These are phyloP conservation scores for Globisporangium mamillatum DNA, from an alignment of 352 stramenopile genomes.

Conservation along the genomic window DNA sequence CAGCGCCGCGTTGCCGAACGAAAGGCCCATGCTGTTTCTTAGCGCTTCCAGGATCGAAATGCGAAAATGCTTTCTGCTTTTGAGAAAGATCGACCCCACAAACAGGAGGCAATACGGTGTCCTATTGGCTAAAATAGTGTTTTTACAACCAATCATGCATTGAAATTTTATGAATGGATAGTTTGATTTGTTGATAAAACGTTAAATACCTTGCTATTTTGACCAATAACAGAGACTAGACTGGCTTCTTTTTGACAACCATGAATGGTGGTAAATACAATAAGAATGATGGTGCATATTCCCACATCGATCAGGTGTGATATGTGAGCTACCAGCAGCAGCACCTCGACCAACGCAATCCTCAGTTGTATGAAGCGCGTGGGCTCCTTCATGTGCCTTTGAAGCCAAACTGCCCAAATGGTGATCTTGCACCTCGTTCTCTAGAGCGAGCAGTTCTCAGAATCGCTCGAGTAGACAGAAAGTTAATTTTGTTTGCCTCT, in stretches of 20 bases:
- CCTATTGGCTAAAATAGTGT: neutral
- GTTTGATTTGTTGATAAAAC: neutral
- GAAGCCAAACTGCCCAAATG: neutral
- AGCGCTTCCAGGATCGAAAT: neutral
- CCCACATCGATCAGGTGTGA: no score
- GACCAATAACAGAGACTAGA: neutral
- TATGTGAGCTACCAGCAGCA: neutral
- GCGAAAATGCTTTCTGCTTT: no score
- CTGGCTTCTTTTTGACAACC: neutral
- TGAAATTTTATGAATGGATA: no score
- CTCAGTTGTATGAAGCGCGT: neutral
- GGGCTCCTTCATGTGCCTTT: neutral
- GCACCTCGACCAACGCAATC: neutral
- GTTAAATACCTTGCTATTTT: neutral
- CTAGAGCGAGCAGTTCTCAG: neutral
- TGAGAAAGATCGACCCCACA: neutral
- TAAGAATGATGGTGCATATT: neutral
- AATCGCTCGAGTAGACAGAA: neutral
- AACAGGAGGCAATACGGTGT: neutral
- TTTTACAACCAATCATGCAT: neutral
- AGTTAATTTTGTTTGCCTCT: neutral
- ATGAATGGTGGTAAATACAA: neutral
- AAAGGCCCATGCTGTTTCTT: conserved; percentile 11
- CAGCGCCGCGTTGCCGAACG: conserved; percentile 28
- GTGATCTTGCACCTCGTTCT: neutral